Conservation (phyloP, 192 early-diverging fungal species). For the Cladochytrium replicatum region DNA sequence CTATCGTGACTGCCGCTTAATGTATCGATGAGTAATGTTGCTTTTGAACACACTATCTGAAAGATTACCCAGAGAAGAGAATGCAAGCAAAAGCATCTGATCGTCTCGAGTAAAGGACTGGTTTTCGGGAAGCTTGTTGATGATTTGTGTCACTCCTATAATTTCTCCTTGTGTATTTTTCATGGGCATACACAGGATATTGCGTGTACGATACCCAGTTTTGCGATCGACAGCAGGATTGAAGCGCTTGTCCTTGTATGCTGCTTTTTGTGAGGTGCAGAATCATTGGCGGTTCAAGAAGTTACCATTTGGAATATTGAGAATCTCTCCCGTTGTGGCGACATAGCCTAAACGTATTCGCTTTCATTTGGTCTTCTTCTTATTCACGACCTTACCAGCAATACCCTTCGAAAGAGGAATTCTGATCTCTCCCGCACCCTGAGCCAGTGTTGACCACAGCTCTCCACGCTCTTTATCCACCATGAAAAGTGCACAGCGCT, state of each 20-base stretch:
- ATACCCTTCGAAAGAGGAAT: constrained; percentile 41
- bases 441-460: constrained; percentile 42
- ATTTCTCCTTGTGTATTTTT: constrained; percentile 19
- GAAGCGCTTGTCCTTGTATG: constrained; percentile 41
- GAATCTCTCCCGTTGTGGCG: constrained; percentile 28
- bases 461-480: constrained; percentile 32
- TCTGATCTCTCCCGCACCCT: constrained; percentile 40
- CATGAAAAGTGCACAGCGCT: constrained; percentile 39
- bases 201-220: constrained; percentile 41
- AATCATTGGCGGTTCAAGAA: not conserved
- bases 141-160: constrained; percentile 40
- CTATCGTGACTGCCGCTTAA: constrained; percentile 36
- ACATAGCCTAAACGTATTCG: constrained; percentile 22
- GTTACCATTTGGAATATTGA: constrained; percentile 39
- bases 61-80: constrained; percentile 29
- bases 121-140: constrained; percentile 37
- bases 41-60: not conserved
- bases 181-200: constrained; percentile 46
- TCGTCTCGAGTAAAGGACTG: constrained; percentile 31
- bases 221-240: constrained; percentile 35
- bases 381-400: constrained; percentile 18
- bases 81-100: constrained; percentile 24
- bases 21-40: not conserved
- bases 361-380: not conserved
- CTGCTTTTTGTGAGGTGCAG: constrained; percentile 2